phyloP scores from a whole-genome alignment of 2,329 filamentous ascomycete species.

The Capronia epimyces region DNA sequence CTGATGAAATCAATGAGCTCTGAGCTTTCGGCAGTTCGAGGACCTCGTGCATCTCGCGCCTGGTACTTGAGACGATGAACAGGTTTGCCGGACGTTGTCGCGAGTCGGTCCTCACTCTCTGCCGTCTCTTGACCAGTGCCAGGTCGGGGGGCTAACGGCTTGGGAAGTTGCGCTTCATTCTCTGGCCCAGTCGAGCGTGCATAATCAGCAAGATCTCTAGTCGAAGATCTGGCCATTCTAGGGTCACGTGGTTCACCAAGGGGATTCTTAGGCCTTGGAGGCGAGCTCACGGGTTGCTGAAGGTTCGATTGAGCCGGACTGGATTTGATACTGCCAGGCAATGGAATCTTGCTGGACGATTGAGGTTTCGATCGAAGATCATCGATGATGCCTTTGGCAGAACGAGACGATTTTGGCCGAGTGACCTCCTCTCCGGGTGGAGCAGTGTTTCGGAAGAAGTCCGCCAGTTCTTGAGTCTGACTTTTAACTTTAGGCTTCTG shows the following conservation, averaged over 20 bases:
- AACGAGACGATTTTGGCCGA: slow-evolving; percentile 18
- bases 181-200: slow-evolving; percentile 76
- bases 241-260: slow-evolving; percentile 62
- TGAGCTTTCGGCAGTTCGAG: slow-evolving; percentile 62
- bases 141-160: slow-evolving; percentile 21
- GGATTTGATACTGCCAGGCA: not conserved
- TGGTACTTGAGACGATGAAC: slow-evolving; percentile 49
- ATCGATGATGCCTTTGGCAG: slow-evolving; percentile 21
- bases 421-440: slow-evolving; percentile 30
- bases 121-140: slow-evolving; percentile 12
- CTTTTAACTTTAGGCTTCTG: slow-evolving; percentile 31
- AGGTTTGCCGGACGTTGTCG: slow-evolving; percentile 16
- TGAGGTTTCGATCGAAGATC: slow-evolving; percentile 27
- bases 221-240: slow-evolving; percentile 57
- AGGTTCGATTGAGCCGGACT: slow-evolving; percentile 2
- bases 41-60: slow-evolving; percentile 65
- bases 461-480: slow-evolving; percentile 36
- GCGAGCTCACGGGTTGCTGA: slow-evolving; percentile 9
- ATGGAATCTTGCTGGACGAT: slow-evolving; percentile 10
- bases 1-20: slow-evolving; percentile 95
- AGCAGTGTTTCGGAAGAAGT: slow-evolving; percentile 36
- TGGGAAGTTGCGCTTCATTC: slow-evolving; percentile 34
- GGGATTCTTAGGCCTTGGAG: slow-evolving; percentile 29
- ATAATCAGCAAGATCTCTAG: slow-evolving; percentile 81
- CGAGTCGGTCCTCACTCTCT: slow-evolving; percentile 12